Evolutionary conservation across 805 yeast species (phyloP), one percentile per base, ranked within the genome.

Genomic region (Ascoidea rubescens): DNA sequence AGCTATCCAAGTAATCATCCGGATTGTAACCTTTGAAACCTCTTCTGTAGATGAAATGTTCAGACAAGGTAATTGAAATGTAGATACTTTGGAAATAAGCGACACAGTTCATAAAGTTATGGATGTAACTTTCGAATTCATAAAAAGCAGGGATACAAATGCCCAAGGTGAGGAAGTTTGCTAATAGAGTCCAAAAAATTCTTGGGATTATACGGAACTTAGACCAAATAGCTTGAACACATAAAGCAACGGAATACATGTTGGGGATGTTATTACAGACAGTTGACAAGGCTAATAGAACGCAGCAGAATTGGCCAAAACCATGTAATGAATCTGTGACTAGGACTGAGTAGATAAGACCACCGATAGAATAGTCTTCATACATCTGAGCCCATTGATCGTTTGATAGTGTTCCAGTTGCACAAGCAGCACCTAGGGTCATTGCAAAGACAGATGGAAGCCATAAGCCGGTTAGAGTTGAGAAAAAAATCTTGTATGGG

Each of bases 191-290:
- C 96, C 96, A 89, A 50, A 81, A 58, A 50, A 84, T 75, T 74
- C 96, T 80, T 62, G 96, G 97, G 55, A 89, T 71, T 62, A 71
- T 75, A 47, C 80, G 73, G 63, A 89, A 77, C 57, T 78, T 78
- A 51, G 84, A 78, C 85, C 91, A 85, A 60, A 85, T 70, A 47
- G 95, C 80, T 71, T 90, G 97, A 42, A 88, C 88, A 56, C 90
- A 82, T 62, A 90, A 74, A 43, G 88, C 89, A 60, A 88, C 78
- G 31, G 97, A 87, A 73, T 90, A 90, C 82, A 88, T 82, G 72
- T 88, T 89, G 67, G 96, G 96, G 65, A 89, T 79, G 71, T 88
- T 89, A 75, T 87, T 88, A 58, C 96, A 83, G 52, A 90, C 83
- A 32, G 96, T 87, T 33, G 96, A 87, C 58, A 90, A 69, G 14